Evolutionary conservation across 345 rosid species (phyloP).

Genomic region (Sisymbrium altissimum): DNA sequence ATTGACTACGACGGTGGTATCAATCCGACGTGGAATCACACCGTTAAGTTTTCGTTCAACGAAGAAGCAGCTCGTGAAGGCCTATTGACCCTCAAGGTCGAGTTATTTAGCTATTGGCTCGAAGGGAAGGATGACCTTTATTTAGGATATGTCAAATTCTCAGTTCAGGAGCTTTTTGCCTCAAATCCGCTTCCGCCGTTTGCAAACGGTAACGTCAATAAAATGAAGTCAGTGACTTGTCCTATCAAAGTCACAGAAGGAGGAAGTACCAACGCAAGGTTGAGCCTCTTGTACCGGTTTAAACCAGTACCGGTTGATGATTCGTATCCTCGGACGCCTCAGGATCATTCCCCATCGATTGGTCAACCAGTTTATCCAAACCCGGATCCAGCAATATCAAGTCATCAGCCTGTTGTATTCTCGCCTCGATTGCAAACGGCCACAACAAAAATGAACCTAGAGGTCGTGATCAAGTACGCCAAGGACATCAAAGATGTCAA

Average conservation of each 20-base stretch:
- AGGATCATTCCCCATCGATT: not conserved
- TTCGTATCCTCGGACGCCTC: not conserved
- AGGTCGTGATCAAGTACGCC: slow-evolving; percentile 44
- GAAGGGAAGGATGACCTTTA: slow-evolving; percentile 56
- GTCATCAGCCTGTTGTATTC: not conserved
- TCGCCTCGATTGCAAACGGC: slow-evolving; percentile 2
- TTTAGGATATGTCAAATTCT: slow-evolving; percentile 60
- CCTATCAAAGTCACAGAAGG: slow-evolving; percentile 37
- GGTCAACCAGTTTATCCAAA: slow-evolving; percentile 14
- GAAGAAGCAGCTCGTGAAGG: slow-evolving; percentile 49
- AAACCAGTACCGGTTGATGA: slow-evolving; percentile 24
- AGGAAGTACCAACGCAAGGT: slow-evolving; percentile 38
- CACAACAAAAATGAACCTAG: not conserved
- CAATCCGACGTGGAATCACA: slow-evolving; percentile 72
- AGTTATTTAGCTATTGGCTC: slow-evolving; percentile 56
- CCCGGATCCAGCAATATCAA: not conserved
- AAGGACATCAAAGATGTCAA: slow-evolving; percentile 59
- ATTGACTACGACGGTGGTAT: slow-evolving; percentile 48
- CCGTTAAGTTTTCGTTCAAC: slow-evolving; percentile 50
- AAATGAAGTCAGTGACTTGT: slow-evolving; percentile 41
- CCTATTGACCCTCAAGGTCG: slow-evolving; percentile 39
- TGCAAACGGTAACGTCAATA: slow-evolving; percentile 24
- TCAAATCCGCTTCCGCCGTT: slow-evolving; percentile 26
- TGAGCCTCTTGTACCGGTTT: slow-evolving; percentile 55
- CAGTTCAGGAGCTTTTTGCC: slow-evolving; percentile 58